phyloP scores from a whole-genome alignment of 257 asterid species.

The Penstemon barbatus region DNA sequence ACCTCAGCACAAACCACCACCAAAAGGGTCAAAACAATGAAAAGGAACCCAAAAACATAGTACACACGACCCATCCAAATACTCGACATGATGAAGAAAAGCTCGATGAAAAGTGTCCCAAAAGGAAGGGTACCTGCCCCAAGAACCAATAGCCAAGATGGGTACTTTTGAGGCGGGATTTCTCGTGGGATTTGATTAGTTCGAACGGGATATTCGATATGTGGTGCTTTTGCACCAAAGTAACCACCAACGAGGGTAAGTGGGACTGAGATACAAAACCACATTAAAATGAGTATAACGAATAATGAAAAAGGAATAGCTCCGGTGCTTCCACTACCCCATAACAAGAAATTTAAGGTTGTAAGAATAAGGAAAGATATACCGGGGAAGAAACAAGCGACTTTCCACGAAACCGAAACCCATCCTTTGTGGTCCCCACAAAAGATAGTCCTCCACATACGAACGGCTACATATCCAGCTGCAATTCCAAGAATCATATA shows the following conservation, averaged over 20 bases:
- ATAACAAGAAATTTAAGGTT: slow-evolving; percentile 65
- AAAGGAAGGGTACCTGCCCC: slow-evolving; percentile 94
- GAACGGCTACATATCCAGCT: slow-evolving; percentile 82
- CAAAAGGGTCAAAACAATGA: slow-evolving; percentile 62
- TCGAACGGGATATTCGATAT: slow-evolving; percentile 75
- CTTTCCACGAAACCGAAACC: slow-evolving; percentile 75
- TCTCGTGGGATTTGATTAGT: slow-evolving; percentile 84
- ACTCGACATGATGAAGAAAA: slow-evolving; percentile 86
- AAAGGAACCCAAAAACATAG: slow-evolving; percentile 80
- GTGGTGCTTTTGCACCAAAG: slow-evolving; percentile 77
- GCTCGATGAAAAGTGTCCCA: slow-evolving; percentile 89
- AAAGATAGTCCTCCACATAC: slow-evolving; percentile 76
- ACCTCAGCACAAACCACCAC: slow-evolving; percentile 89
- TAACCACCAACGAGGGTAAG: slow-evolving; percentile 80
- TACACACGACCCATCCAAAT: slow-evolving; percentile 93
- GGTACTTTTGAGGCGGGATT: slow-evolving; percentile 80
- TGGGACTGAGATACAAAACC: slow-evolving; percentile 90
- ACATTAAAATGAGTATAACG: slow-evolving; percentile 65
- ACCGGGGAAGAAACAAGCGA: slow-evolving; percentile 82
- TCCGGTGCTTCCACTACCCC: slow-evolving; percentile 89
- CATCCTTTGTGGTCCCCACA: slow-evolving; percentile 75
- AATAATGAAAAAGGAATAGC: slow-evolving; percentile 83
- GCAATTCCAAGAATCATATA: slow-evolving; percentile 75
- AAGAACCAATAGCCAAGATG: slow-evolving; percentile 81
- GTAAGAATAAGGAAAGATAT: slow-evolving; percentile 66